These are phyloP conservation scores for Calocera viscosa DNA, from an alignment of 768 basidiomycete genomes.

Conservation along the genomic window DNA sequence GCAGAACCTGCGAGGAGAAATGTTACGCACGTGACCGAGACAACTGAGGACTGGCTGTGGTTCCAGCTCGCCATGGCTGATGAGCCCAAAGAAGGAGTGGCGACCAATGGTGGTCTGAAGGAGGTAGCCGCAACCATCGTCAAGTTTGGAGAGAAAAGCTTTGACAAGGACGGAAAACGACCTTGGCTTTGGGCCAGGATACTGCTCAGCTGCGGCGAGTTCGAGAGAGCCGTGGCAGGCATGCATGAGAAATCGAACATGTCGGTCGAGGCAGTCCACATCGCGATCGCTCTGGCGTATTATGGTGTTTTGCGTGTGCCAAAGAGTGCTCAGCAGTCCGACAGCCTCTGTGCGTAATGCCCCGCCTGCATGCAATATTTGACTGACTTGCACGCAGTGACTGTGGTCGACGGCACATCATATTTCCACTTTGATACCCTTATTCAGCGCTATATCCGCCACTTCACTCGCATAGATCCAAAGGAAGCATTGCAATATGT, in stretches of 20 bases:
- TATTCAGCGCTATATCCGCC: slow-evolving; percentile 84
- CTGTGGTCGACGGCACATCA: neutral
- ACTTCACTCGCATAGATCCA: slow-evolving; percentile 85
- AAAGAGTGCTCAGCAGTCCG: slow-evolving; percentile 65
- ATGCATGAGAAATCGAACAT: slow-evolving; percentile 77
- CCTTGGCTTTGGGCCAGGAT: slow-evolving; percentile 71
- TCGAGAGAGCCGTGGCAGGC: slow-evolving; percentile 83
- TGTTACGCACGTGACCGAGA: slow-evolving; percentile 71
- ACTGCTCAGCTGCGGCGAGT: slow-evolving; percentile 83
- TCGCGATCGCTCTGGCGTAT: slow-evolving; percentile 83
- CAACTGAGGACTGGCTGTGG: slow-evolving; percentile 98
- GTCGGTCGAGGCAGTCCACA: slow-evolving; percentile 86
- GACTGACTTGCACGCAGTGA: neutral
- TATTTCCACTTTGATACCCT: slow-evolving; percentile 59
- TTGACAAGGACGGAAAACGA: slow-evolving; percentile 43
- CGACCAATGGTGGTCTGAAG: slow-evolving; percentile 21
- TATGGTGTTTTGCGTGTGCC: slow-evolving; percentile 85
- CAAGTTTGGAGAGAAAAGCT: slow-evolving; percentile 30
- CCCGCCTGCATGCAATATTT: neutral
- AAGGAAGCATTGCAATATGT: slow-evolving; percentile 92
- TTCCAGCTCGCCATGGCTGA: slow-evolving; percentile 74
- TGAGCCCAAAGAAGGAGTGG: neutral
- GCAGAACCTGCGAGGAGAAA: slow-evolving; percentile 71
- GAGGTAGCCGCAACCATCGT: slow-evolving; percentile 26
- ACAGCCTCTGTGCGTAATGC: slow-evolving; percentile 54